Evolutionary conservation across 2,329 filamentous ascomycete species (phyloP), one percentile per base, ranked within the genome.

Genomic region (Colletotrichum nymphaeae): DNA sequence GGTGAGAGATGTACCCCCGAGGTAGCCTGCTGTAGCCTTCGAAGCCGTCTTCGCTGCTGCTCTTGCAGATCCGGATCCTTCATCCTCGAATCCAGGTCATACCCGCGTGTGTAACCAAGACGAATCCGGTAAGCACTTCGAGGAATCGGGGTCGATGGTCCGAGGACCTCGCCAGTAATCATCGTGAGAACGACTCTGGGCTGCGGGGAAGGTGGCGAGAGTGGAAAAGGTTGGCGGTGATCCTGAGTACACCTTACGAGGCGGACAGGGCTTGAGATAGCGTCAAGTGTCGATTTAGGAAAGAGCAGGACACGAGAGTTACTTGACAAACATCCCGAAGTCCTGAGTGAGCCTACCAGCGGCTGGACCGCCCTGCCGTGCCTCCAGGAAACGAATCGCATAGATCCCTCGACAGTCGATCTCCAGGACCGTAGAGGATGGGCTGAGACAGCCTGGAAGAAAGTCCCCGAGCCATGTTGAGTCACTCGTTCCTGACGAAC

Each of bases 141-240:
- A 59, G 16, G 58, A 5, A 59, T 55, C 42, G 63, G 49, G 49
- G 32, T 49, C 32, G 37, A 55, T 30, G n/a, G 14, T 22, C 46
- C 57, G 57, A 46, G 55, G 32, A 6, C 57, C 67, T 74, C 63
- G 57, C 63, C 68, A 72, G 68, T 74, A 28, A 63, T 53, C 63
- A 72, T 72, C 68, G 68, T 74, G 68, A 62, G 60, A 57, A 60
- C 32, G 24, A n/a, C 32, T 59, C 37, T 59, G 30, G 14, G 26
- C 42, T 68, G 72, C 68, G 63, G 72, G 72, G 72, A 63, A 72
- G 42, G 72, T 74, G 72, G 72, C 72, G 30, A 74, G 59, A 58
- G n/a, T 63, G 69, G 69, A n/a, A 74, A 74, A 49, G 42, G 52
- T 42, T 37, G 24, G 42, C 37, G 58, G 53, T 63, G 63, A 74